Evolutionary conservation across 352 stramenopile species (phyloP).

Genomic region (Thraustochytrium sp.): DNA sequence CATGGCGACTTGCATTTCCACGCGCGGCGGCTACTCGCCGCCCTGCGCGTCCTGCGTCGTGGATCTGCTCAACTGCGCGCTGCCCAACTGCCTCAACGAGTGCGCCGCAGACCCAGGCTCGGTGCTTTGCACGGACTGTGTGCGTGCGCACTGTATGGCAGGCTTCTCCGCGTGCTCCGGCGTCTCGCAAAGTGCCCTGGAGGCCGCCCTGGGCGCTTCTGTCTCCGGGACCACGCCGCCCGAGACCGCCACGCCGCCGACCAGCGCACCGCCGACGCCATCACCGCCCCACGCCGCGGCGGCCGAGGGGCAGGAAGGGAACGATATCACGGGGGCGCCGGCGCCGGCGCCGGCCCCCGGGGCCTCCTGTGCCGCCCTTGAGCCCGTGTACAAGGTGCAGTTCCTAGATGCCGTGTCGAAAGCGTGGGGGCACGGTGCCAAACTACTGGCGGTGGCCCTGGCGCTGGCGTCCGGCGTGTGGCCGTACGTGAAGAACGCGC

Average conservation of each 20-base stretch:
- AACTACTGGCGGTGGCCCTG: not conserved
- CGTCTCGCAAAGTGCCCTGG: too few species aligned
- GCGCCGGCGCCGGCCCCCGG: too few species aligned
- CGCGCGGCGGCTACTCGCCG: not conserved
- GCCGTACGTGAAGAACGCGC: slow-evolving; percentile 30
- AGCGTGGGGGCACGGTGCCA: not conserved
- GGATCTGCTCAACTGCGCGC: not conserved
- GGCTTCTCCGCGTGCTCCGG: not conserved
- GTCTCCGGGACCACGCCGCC: too few species aligned
- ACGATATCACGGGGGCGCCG: too few species aligned
- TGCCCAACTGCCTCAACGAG: not conserved
- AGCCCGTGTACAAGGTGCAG: not conserved
- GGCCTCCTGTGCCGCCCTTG: not conserved
- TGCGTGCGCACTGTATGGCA: not conserved
- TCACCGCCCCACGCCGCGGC: too few species aligned
- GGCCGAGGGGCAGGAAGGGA: too few species aligned
- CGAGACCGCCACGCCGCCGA: too few species aligned
- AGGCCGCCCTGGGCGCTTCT: too few species aligned
- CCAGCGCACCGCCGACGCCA: too few species aligned
- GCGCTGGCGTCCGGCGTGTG: not conserved
- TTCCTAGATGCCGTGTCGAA: slow-evolving; percentile 22
- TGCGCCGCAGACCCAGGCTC: not conserved
- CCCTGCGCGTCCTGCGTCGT: not conserved
- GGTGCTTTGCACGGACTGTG: not conserved
- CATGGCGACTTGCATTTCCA: not conserved